phyloP scores from a whole-genome alignment of 768 basidiomycete species.

The Trametes maxima region DNA sequence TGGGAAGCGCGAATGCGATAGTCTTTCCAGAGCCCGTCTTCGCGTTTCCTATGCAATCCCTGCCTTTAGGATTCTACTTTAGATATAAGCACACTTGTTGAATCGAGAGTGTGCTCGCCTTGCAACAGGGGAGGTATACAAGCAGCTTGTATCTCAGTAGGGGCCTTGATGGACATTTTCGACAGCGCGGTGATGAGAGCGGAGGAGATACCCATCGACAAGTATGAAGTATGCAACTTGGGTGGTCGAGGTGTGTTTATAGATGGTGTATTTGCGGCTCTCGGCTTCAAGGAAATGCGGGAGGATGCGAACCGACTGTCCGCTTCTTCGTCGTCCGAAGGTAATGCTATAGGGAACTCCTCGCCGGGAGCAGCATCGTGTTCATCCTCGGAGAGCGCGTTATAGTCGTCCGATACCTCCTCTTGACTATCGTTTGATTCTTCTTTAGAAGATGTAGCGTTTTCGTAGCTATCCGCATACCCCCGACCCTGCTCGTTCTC shows the following conservation, averaged over 20 bases:
- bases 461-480: constrained; percentile 12
- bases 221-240: constrained; percentile 43
- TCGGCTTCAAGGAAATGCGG: constrained; percentile 28
- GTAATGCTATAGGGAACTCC: background rate
- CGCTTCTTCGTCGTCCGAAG: constrained; percentile 9
- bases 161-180: constrained; percentile 81
- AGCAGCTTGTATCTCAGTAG: constrained; percentile 87
- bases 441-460: constrained; percentile 26
- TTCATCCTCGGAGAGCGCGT: background rate
- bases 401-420: background rate
- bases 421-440: constrained; percentile 17
- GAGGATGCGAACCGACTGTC: constrained; percentile 26
- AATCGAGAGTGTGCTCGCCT: constrained; percentile 48
- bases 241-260: constrained; percentile 1
- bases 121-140: constrained; percentile 87
- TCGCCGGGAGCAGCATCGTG: background rate
- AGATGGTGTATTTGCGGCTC: constrained; percentile 9
- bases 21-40: constrained; percentile 99
- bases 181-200: constrained; percentile 64
- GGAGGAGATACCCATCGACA: constrained; percentile 59
- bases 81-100: constrained; percentile 8
- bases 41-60: constrained; percentile 96
- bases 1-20: constrained; percentile 94
- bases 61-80: constrained; percentile 51
- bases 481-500: constrained; percentile 22